Evolutionary conservation across 1,284 basidiomycete species (phyloP), one percentile per base, ranked within the genome.

Genomic region (Xanthoconium separans): DNA sequence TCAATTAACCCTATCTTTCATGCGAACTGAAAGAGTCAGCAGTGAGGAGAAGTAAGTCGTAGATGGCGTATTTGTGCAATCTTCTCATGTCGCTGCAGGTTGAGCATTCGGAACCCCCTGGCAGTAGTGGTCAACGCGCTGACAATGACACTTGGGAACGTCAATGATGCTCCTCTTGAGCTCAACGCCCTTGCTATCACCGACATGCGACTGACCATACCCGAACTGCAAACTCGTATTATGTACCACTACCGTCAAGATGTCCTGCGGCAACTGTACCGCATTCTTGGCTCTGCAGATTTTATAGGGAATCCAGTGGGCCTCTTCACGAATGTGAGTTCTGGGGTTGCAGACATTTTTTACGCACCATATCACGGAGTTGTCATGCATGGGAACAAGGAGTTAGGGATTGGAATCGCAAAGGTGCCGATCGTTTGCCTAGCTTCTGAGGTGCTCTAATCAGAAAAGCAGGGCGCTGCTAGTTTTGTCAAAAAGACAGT

Each of bases 401-500:
- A 99, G 63, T 76, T 99, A 18, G 97, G 97, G 1, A 85, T 96
- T 58, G 95, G 97, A n/a, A 94, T 99, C 54, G 97, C 97, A 3
- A 92, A 95, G 78, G 92, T 92, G 30, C 9, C 20, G 33, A 43
- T 20, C 47, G 4, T 56, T 49, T 37, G 51, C 9, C 47, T 49
- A 16, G 33, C 36, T 18, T 46, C 46, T 31, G 36, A 6, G 15
- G 33, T 29, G 18, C 47, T 24, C 56, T 64, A 11, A 73, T 40
- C 4, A 22, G 37, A 52, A 33, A 43, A 10, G 2, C 68, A 93
- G 86, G 95, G 97, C 37, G 97, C 97, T 0, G 95, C 97, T 10
- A 98, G 94, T 69, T 96, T 99, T 65, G 92, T 98, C 50, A 98
- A 98, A 79, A 99, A 99, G 77, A 98, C 96, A 0, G 92, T 98